Evolutionary conservation across 2,329 filamentous ascomycete species (phyloP), one percentile per base, ranked within the genome.

Genomic region (Chrysosporium queenslandicum): DNA sequence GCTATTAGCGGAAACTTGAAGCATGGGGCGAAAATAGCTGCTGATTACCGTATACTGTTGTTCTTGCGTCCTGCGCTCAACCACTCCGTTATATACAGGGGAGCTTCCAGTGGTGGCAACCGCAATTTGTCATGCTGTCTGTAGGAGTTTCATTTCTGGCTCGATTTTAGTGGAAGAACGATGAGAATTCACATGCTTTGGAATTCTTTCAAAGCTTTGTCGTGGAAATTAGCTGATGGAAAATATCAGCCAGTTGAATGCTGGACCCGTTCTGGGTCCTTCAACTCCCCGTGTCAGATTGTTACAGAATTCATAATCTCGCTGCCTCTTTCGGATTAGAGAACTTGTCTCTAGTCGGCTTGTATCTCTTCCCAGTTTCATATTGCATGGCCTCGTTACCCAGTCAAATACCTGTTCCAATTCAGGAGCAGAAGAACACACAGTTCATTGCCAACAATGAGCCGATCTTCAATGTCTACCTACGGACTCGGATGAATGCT

Each of bases 301-400:
- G 46, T 49, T 49, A 49, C 46, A 49, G 36, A 18, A 49, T 41
- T 30, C 46, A 40, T 21, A 41, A n/a, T 27, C 36, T 14, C 20
- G 23, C 37, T 49, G 23, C 46, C 36, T 30, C 7, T 40, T 39
- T 41, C 29, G 36, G 36, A 30, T 41, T 49, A 30, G n/a, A 25
- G n/a, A 20, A 27, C 11, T 5, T 9, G 18, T 21, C 20, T 47
- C 5, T 32, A 16, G 23, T 20, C 23, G 30, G 25, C 14, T 41
- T 5, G 20, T 41, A 3, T 9, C 36, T 41, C 21, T 41, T 30
- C 21, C 23, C 16, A 18, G 46, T 49, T 49, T 49, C 46, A 49
- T 32, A 21, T 21, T 49, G 46, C 46, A 49, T 49, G 34, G 41
- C 21, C 37, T n/a, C 20, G 34, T 29, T 49, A 49, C 46, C 14